Percentiles rank a stretch among this genome's conserved stretches.
Conservation (phyloP, 331 rosid species). For the Malus hybrid region DNA sequence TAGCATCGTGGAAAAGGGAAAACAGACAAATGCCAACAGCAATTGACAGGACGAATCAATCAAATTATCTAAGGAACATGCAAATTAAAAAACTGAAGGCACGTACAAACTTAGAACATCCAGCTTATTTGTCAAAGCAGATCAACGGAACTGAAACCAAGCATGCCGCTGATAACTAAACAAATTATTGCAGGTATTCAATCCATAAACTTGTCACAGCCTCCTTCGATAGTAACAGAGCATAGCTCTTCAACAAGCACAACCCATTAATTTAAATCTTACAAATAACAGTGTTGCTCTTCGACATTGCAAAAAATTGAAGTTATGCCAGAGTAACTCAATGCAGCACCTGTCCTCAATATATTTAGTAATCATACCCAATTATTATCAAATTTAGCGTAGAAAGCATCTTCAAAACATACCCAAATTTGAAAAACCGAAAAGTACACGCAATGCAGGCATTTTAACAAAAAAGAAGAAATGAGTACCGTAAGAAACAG, state of each 20-base stretch:
- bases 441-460: background rate
- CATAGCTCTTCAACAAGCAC: too few species aligned
- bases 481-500: constrained; percentile 72
- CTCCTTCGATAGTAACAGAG: background rate
- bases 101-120: background rate
- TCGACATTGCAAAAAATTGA: background rate
- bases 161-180: background rate
- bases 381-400: background rate
- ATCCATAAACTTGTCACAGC: background rate
- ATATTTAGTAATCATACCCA: background rate
- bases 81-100: background rate
- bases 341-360: background rate
- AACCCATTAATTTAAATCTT: too few species aligned
- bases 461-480: background rate
- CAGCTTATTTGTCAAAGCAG: background rate
- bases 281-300: too few species aligned
- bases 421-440: background rate
- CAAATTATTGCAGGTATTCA: background rate
- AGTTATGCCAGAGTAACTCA: background rate
- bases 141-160: background rate
- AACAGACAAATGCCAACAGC: too few species aligned
- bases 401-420: background rate
- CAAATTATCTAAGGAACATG: background rate
- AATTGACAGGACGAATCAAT: background rate
- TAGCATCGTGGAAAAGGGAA: too few species aligned